These are phyloP conservation scores for Elaphomyces granulatus DNA, from an alignment of 495 filamentous ascomycete genomes.

Conservation along the genomic window DNA sequence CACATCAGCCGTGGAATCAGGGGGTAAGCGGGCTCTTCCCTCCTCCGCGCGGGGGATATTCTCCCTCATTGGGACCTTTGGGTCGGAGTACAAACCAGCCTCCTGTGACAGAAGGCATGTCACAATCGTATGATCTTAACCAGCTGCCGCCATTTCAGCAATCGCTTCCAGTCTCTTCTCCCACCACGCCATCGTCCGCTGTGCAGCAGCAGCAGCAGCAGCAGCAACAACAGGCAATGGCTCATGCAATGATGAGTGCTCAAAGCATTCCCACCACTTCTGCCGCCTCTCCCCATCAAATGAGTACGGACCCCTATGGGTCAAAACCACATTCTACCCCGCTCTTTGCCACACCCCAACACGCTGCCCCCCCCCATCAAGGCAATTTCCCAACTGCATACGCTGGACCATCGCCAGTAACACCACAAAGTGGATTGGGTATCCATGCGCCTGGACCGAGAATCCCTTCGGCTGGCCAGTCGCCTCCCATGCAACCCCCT, in stretches of 20 bases:
- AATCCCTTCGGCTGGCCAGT: conserved; percentile 39
- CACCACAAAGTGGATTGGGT: conserved; percentile 41
- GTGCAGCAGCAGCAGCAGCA: conserved; percentile 16
- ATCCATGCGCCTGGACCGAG: conserved; percentile 37
- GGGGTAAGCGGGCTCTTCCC: conserved; percentile 24
- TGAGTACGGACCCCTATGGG: conserved; percentile 49
- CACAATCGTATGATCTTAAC: conserved; percentile 45
- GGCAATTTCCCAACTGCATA: conserved; percentile 39
- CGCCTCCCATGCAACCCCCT: conserved; percentile 33
- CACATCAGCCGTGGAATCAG: conserved; percentile 31
- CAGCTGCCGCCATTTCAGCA: conserved; percentile 40
- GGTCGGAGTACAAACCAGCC: conserved; percentile 37
- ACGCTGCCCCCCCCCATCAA: conserved; percentile 53
- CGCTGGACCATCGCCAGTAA: conserved; percentile 41
- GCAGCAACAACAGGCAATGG: conserved; percentile 22
- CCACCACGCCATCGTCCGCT: conserved; percentile 16
- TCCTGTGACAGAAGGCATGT: conserved; percentile 28
- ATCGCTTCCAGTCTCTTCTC: conserved; percentile 33
- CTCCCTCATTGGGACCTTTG: conserved; percentile 35
- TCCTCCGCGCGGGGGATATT: conserved; percentile 37
- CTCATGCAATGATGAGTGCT: conserved; percentile 24
- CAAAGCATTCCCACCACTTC: conserved; percentile 32
- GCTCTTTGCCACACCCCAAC: conserved; percentile 38
- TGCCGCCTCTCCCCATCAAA: conserved; percentile 43
- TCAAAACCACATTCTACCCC: conserved; percentile 45